Base-by-base conservation (phyloP, 1,284 basidiomycete species). In the Inonotus hispidus region DNA sequence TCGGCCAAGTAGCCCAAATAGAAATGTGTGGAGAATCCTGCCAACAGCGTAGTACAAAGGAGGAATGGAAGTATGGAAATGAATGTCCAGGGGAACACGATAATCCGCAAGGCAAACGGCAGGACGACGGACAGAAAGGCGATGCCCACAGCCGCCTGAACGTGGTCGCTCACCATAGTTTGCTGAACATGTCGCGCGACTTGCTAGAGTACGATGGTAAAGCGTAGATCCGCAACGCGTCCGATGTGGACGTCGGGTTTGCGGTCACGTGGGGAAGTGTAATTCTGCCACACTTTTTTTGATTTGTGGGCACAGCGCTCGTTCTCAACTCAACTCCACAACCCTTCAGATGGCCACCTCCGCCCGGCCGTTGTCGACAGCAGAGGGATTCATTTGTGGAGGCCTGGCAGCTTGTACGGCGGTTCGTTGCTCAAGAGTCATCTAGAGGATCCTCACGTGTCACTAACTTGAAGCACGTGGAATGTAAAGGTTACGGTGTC, bases 381-480 rank as follows among this genome's bases (percentile, higher is more conserved):
- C 75, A 39, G 94, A 95, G 74, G 83, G 87, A 38, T 98, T 98
- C 72, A 59, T 90, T 25, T 89, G 90, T 64, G 95, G 95, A 65
- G 94, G 90, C 45, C 72, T 93, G 61, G 95, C 95, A 60, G 95
- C 93, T 62, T 92, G 84, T 70, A 87, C 90, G 49, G 95, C 93
- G 43, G 93, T 94, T 68, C 46, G 46, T 49, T 25, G 25, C 49
- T 80, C 73, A 32, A 47, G 21, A 47, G 32, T 47, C n/a, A 37
- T 35, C 43, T 39, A 32, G 37, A 14, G 45, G 25, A 49, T 46
- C 58, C 50, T 35, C 37, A 43, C 49, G 21, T 25, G 35, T 55
- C 45, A 47, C 47, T 27, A 25, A 27, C 41, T 43, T 43, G 19
- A n/a, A n/a, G 19, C 39, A 60, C 53, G 21, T 58, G 58, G 23